Evolutionary conservation across 768 basidiomycete species (phyloP), one percentile per base, ranked within the genome.

Genomic region (Infundibulicybe gibba): DNA sequence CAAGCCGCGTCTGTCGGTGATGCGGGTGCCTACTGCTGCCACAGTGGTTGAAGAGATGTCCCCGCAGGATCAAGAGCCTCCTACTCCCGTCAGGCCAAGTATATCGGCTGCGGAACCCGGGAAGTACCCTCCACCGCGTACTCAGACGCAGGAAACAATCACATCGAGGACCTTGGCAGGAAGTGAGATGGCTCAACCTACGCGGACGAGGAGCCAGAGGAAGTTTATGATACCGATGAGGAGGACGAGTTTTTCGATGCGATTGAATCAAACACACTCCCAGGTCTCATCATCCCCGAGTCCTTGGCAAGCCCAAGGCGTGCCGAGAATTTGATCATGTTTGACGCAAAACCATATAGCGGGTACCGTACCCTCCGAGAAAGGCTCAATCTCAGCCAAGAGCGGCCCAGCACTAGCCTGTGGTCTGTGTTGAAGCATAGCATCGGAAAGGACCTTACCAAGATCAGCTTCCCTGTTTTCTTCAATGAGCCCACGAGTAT

Each of bases 191-290:
- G 33, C 10, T 38, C 35, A 48, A 34, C 25, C 3, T 4, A 3
- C 3, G 4, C 25, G 8, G 57, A 61, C 52, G 47, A 44, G 44
- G 55, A n/a, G n/a, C n/a, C n/a, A n/a, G n/a, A 50, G 9, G 50
- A 57, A 13, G 63, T 65, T 3, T 65, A 65, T 13, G 73, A 71
- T 9, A 87, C 85, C 1, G 87, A 89, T 56, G 88, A 90, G 37
- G 88, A 94, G 58, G 95, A 97, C 65, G 94, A 98, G 64, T 97
- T 97, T 66, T 97, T 95, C 60, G 95, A 97, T 62, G 94, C 95
- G 25, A 94, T 97, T 57, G 94, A 97, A 60, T 65, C 82, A 13
- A 86, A 87, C 40, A 81, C 74, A 35, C 67, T 94, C 0, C 88
- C 90, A 4, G 90, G 87, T 56, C 71, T 94, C 13, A 66, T 87